phyloP scores from a whole-genome alignment of 176 grass and related monocot species.

The Alopecurus myosuroides region DNA sequence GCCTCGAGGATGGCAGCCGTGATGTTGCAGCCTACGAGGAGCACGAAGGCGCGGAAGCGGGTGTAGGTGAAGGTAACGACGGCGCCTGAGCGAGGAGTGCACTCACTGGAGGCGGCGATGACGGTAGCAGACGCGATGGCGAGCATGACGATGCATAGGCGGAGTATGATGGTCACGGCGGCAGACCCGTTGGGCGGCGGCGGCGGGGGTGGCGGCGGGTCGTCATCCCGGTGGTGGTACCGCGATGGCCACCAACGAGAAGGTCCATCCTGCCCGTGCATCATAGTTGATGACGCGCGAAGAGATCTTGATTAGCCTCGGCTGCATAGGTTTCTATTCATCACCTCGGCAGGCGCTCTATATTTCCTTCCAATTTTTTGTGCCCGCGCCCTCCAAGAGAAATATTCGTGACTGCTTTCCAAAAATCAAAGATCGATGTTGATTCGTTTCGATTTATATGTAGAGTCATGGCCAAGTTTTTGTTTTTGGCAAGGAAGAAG shows the following conservation, averaged over 20 bases:
- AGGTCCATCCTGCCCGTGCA: no score
- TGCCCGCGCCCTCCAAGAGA: no score
- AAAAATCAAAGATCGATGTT: no score
- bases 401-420: no score
- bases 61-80: background rate
- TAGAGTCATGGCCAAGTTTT: no score
- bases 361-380: no score
- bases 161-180: slow-evolving; percentile 5
- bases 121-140: slow-evolving; percentile 5
- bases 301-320: no score
- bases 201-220: background rate
- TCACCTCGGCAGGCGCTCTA: no score
- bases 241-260: background rate
- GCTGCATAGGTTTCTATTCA: no score
- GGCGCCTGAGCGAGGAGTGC: background rate
- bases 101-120: slow-evolving; percentile 15
- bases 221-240: background rate
- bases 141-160: background rate
- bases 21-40: slow-evolving; percentile 2
- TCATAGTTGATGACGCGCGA: no score
- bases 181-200: background rate
- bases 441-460: no score
- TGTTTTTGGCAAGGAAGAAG: no score
- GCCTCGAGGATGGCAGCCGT: slow-evolving; percentile 10
- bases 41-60: slow-evolving; percentile 12